Base-by-base conservation (phyloP, 345 rosid genomes). In the Citrus reticulata region DNA sequence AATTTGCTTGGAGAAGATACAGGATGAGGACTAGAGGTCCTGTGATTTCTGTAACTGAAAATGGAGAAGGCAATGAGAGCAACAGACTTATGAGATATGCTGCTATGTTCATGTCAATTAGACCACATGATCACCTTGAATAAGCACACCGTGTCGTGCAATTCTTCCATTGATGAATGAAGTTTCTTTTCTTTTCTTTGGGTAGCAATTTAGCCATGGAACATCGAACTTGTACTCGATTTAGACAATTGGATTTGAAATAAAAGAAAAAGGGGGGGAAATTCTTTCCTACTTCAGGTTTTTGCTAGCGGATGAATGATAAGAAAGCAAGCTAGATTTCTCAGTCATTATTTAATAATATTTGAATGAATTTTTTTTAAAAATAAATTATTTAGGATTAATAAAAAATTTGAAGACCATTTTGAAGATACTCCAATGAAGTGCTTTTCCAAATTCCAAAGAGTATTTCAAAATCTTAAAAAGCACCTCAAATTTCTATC, bases 1-100 rank as follows among this genome's bases (percentile, higher is more conserved):
- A 95, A 57, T 78, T 92, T 73, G 90, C 93, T 17, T 95, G 99
- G 99, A 84, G 88, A 1, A 84, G 90, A 16, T 83, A 90, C 84
- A 87, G 85, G 89, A 85, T 70, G 83, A 90, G 94, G 89, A 83
- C 86, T 4, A 74, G 86, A 70, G 89, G 89, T 72, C 89, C 87
- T 0, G 68, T 85, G 88, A 83, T 77, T 79, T 87, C 88, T 78
- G 88, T 64, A 40, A 78, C 78, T 24, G 88, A 81, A 27, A 81
- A 64, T 17, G 82, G 85, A 27, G 85, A 9, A 74, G 75, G 89
- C 22, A 79, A 79, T 30, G 94, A 91, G 30, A 88, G 89, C 14
- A 39, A n/a, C 11, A 81, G 88, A 57, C 85, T 93, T 11, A 83
- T 85, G 64, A 92, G 88, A 69, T 93, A 92, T 84, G 98, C 96